Percentiles rank a stretch among this genome's conserved stretches.
Conservation (phyloP, 1,139 yeast genomes). For the Pichia sp. region DNA sequence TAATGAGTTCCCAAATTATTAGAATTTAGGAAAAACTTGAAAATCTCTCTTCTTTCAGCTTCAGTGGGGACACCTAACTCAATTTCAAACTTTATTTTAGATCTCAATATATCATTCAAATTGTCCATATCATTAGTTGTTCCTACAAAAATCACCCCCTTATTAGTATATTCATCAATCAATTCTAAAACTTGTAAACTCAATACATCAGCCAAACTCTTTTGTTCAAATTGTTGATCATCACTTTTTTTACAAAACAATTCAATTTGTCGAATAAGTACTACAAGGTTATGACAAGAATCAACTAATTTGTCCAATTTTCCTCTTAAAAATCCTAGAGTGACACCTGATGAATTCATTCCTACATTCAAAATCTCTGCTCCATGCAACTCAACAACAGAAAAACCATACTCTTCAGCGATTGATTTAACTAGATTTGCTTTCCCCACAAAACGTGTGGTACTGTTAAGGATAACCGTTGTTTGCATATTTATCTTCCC, state of each 20-base stretch:
- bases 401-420: slow-evolving; percentile 56
- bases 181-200: slow-evolving; percentile 53
- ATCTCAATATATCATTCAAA: slow-evolving; percentile 58
- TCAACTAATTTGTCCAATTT: slow-evolving; percentile 56
- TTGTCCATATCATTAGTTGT: slow-evolving; percentile 70
- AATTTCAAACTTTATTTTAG: slow-evolving; percentile 70
- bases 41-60: slow-evolving; percentile 58
- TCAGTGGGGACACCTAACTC: slow-evolving; percentile 75
- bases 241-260: slow-evolving; percentile 63
- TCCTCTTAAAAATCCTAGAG: slow-evolving; percentile 71
- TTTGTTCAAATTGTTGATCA: slow-evolving; percentile 41
- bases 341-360: slow-evolving; percentile 54
- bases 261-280: slow-evolving; percentile 69
- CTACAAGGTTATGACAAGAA: slow-evolving; percentile 36
- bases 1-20: neutral
- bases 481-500: slow-evolving; percentile 38
- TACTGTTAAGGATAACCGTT: slow-evolving; percentile 58
- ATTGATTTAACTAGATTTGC: slow-evolving; percentile 51
- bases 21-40: slow-evolving; percentile 39
- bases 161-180: slow-evolving; percentile 47
- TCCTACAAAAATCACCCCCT: slow-evolving; percentile 48
- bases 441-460: slow-evolving; percentile 77
- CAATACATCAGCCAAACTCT: slow-evolving; percentile 37
- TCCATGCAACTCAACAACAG: slow-evolving; percentile 65
- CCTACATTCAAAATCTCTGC: slow-evolving; percentile 54